Conservation (phyloP, 805 yeast species). For the Zygosaccharomyces pseudorouxii region DNA sequence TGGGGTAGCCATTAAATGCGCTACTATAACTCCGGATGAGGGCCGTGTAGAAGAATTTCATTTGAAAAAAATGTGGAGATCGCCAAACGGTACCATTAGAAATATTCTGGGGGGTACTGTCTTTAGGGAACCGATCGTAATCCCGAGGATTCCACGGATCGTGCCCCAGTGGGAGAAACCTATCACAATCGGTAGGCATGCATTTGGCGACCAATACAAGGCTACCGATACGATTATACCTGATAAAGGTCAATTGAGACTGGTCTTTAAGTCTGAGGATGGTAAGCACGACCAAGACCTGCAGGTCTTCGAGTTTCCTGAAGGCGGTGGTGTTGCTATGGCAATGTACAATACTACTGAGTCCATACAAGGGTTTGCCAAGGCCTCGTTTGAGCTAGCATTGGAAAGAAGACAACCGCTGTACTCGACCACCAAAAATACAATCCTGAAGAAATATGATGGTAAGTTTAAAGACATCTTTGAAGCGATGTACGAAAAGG, state of each 20-base stretch:
- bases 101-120: constrained; percentile 95
- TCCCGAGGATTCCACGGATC: constrained; percentile 80
- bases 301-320: constrained; percentile 48
- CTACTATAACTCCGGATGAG: constrained; percentile 98
- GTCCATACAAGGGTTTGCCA: constrained; percentile 88
- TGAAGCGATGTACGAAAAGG: constrained; percentile 67
- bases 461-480: constrained; percentile 94
- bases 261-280: constrained; percentile 67
- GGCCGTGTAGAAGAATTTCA: constrained; percentile 87
- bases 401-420: constrained; percentile 70
- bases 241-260: constrained; percentile 70
- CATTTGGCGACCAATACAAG: constrained; percentile 94
- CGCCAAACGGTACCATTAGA: constrained; percentile 96
- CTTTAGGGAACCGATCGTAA: constrained; percentile 93
- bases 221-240: constrained; percentile 83
- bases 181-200: constrained; percentile 95
- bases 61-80: constrained; percentile 94
- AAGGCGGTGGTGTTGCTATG: constrained; percentile 69
- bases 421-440: constrained; percentile 88
- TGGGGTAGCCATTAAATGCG: constrained; percentile 94
- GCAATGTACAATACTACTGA: constrained; percentile 96
- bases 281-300: constrained; percentile 19
- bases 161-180: constrained; percentile 94
- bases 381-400: constrained; percentile 85
- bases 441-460: constrained; percentile 89